These are phyloP conservation scores for Cydonia oblonga DNA, from an alignment of 331 rosid genomes.

Conservation along the genomic window DNA sequence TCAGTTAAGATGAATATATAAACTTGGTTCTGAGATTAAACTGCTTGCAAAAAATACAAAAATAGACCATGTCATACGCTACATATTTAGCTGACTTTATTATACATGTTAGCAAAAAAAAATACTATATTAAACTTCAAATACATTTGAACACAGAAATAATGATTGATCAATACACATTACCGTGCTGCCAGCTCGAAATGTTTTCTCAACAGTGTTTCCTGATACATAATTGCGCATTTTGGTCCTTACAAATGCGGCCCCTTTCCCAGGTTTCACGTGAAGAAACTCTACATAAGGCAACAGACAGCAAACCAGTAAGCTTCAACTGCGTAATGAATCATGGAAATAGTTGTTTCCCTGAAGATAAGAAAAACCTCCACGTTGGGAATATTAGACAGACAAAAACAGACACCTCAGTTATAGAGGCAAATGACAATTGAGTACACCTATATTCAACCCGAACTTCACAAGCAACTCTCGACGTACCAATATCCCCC, in stretches of 20 bases:
- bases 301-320: slow-evolving; percentile 1
- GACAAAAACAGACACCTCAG: neutral
- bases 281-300: slow-evolving; percentile 68
- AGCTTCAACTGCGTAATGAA: neutral
- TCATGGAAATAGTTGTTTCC: neutral
- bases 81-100: neutral
- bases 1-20: too few relatives aligned
- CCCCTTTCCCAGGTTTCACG: slow-evolving; percentile 92
- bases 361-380: neutral
- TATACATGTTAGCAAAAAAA: neutral
- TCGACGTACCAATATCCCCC: neutral
- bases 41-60: neutral
- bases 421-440: neutral
- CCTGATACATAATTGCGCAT: slow-evolving; percentile 67
- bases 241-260: slow-evolving; percentile 89
- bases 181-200: slow-evolving; percentile 81
- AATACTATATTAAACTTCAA: neutral
- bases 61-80: neutral
- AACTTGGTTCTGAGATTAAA: neutral
- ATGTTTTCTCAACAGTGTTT: slow-evolving; percentile 74
- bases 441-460: neutral
- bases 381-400: neutral
- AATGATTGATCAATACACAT: neutral
- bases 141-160: neutral
- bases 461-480: neutral